Evolutionary conservation across 495 filamentous ascomycete species (phyloP).

Genomic region (Penicillium fimorum): DNA sequence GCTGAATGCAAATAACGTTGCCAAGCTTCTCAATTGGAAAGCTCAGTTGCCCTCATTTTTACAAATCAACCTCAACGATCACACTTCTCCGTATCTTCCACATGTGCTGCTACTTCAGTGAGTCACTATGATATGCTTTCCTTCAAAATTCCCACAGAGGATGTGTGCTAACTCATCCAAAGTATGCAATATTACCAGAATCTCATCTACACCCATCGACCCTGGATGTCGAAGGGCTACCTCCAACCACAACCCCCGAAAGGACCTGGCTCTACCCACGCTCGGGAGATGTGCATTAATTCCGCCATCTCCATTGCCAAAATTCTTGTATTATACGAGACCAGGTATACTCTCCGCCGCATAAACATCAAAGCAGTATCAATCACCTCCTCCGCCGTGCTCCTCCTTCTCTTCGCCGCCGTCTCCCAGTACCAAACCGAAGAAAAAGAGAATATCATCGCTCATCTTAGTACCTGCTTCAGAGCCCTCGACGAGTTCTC

Average conservation of each 20-base stretch:
- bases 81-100: constrained; percentile 21
- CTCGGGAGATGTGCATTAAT: constrained; percentile 29
- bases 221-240: constrained; percentile 27
- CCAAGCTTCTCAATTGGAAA: constrained; percentile 28
- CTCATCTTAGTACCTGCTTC: constrained; percentile 17
- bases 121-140: neutral
- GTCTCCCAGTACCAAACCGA: constrained; percentile 3
- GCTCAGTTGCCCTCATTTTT: constrained; percentile 23
- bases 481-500: constrained; percentile 25
- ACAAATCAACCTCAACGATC: constrained; percentile 21
- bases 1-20: constrained; percentile 21
- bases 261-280: constrained; percentile 22
- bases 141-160: neutral
- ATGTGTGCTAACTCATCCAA: constrained; percentile 4
- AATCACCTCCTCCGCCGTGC: constrained; percentile 28
- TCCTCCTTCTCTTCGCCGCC: constrained; percentile 14
- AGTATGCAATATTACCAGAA: constrained; percentile 33
- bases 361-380: constrained; percentile 26
- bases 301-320: constrained; percentile 26
- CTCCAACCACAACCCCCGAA: constrained; percentile 23
- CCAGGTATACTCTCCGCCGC: constrained; percentile 32
- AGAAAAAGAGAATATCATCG: constrained; percentile 3
- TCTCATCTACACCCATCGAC: constrained; percentile 28
- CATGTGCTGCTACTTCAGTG: constrained; percentile 36
- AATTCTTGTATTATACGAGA: constrained; percentile 39